Conservation (phyloP, 169 alveolate genomes). For the Plasmodium gallinaceum region DNA sequence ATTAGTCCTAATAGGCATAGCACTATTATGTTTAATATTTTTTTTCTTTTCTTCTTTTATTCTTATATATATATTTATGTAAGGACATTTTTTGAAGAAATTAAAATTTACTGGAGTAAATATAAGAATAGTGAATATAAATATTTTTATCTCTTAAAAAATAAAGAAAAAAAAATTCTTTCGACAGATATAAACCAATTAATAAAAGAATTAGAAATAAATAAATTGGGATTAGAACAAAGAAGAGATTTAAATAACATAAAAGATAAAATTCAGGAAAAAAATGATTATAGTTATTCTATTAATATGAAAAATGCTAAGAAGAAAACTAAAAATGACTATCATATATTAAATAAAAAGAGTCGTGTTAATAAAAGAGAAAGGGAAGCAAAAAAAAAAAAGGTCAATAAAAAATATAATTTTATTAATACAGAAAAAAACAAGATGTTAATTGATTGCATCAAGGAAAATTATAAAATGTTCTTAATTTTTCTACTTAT, state of each 20-base stretch:
- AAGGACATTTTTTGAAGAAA: conserved; percentile 34
- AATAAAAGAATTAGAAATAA: conserved; percentile 16
- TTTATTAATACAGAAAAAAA: no score
- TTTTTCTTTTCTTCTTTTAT: conserved; percentile 64
- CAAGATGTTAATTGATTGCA: conserved; percentile 20
- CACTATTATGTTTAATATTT: conserved; percentile 68
- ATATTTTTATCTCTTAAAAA: background rate
- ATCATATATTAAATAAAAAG: no score
- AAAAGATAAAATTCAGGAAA: no score
- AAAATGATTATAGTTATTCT: no score
- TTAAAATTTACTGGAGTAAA: conserved; percentile 13
- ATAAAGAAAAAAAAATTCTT: background rate
- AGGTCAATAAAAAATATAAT: no score
- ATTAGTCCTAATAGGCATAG: conserved; percentile 71
- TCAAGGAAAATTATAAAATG: conserved; percentile 29
- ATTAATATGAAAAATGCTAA: no score
- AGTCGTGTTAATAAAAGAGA: no score
- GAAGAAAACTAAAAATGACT: no score
- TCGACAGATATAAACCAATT: background rate
- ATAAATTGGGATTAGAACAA: background rate
- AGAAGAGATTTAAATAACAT: no score
- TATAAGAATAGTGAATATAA: background rate
- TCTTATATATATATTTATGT: conserved; percentile 52
- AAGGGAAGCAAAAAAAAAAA: no score
- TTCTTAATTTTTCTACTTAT: conserved; percentile 14